Conservation (phyloP, 75 land plant species). For the Sequoia sempervirens region DNA sequence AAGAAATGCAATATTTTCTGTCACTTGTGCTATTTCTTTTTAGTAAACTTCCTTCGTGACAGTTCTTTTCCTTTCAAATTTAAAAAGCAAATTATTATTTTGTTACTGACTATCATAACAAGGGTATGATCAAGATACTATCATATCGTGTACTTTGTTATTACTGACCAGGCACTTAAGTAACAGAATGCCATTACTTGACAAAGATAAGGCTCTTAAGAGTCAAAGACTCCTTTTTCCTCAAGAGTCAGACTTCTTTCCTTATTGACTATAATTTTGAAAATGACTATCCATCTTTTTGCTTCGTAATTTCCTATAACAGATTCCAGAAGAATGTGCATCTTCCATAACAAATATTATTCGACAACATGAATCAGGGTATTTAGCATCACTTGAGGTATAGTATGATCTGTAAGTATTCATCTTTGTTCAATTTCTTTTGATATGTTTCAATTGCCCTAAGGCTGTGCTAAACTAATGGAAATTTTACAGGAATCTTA, state of each 20-base stretch:
- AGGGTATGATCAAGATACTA: not conserved
- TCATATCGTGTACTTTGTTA: too few species aligned
- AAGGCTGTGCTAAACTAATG: constrained; percentile 2
- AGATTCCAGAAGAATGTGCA: constrained; percentile 81
- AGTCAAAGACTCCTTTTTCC: not conserved
- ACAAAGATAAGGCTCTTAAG: not conserved
- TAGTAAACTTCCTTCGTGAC: too few species aligned
- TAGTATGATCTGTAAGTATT: not conserved
- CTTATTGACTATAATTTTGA: not conserved
- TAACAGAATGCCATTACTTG: not conserved
- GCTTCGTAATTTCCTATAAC: constrained; percentile 15
- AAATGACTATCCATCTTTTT: not conserved
- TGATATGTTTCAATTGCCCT: not conserved
- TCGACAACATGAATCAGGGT: constrained; percentile 83
- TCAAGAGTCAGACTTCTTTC: not conserved
- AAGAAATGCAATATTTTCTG: too few species aligned
- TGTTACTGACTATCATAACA: too few species aligned
- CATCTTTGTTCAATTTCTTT: not conserved
- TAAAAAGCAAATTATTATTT: too few species aligned
- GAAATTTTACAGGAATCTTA: constrained; percentile 59
- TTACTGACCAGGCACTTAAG: not conserved
- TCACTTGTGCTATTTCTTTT: too few species aligned
- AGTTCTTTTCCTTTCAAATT: too few species aligned
- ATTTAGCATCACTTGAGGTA: constrained; percentile 83
- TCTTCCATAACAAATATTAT: constrained; percentile 51